A percentile compares a stretch with the other conserved stretches of the same genome.
Conservation (phyloP, 2,329 filamentous ascomycete genomes). For the Aspergillus novoparasiticus region DNA sequence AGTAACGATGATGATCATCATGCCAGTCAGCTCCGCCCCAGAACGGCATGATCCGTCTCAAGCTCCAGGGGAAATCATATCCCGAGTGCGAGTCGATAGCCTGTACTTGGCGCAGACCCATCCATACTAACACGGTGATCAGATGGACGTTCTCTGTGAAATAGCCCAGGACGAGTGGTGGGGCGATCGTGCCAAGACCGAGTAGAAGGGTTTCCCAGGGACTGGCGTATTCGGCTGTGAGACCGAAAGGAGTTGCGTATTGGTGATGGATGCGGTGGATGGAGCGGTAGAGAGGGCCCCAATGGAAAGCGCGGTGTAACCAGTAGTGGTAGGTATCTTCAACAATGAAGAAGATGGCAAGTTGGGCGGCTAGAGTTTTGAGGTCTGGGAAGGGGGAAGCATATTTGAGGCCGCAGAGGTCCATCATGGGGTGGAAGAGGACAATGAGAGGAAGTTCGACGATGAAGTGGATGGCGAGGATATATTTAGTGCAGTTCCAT, state of each 20-base stretch:
- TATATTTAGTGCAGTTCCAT: conserved; percentile 85
- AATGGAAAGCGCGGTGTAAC: conserved; percentile 88
- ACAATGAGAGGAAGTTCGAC: conserved; percentile 92
- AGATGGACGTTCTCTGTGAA: conserved; percentile 85
- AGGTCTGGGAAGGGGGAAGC: conserved; percentile 81
- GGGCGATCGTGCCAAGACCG: conserved; percentile 78
- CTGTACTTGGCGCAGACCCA: conserved; percentile 85
- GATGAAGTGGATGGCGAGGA: conserved; percentile 91
- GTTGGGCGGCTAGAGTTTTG: conserved; percentile 82
- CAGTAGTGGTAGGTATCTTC: conserved; percentile 99
- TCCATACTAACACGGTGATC: conserved; percentile 95
- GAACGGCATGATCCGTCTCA: conserved; percentile 83
- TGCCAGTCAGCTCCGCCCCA: conserved; percentile 96
- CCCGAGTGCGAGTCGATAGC: conserved; percentile 95
- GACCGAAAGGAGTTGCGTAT: conserved; percentile 91
- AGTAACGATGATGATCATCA: conserved; percentile 93
- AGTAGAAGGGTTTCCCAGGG: conserved; percentile 94
- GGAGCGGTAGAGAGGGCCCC: conserved; percentile 87
- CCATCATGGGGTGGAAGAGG: conserved; percentile 92
- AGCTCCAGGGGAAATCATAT: conserved; percentile 95
- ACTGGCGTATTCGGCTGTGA: conserved; percentile 93
- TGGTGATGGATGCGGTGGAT: conserved; percentile 99
- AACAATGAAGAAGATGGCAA: conserved; percentile 86
- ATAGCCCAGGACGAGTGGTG: conserved; percentile 76
- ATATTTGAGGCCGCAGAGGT: conserved; percentile 83